Evolutionary conservation across 2,329 filamentous ascomycete genomes (phyloP).

Genomic region (Neopestalotiopsis sp.): DNA sequence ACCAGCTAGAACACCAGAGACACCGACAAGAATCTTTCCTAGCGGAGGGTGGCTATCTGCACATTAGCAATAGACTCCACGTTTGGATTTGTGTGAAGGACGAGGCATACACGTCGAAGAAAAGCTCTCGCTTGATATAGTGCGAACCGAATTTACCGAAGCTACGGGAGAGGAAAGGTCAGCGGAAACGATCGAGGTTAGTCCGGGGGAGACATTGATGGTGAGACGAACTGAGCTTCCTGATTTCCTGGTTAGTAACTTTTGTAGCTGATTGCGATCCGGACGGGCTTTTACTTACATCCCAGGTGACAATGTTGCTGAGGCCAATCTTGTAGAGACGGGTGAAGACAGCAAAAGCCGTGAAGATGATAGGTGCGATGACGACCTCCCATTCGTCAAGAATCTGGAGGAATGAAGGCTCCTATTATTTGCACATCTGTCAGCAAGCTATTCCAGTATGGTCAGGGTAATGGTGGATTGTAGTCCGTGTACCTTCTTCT

Average conservation of each 20-base stretch:
- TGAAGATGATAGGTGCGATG: conserved; percentile 66
- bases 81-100: not conserved
- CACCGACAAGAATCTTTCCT: conserved; percentile 96
- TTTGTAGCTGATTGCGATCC: not conserved
- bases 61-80: conserved; percentile 25
- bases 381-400: conserved; percentile 69
- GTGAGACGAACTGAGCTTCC: conserved; percentile 62
- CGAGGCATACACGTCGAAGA: conserved; percentile 73
- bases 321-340: conserved; percentile 73
- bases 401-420: conserved; percentile 63
- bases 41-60: conserved; percentile 72
- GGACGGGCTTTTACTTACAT: conserved; percentile 40
- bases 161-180: conserved; percentile 47
- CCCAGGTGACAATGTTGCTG: conserved; percentile 70
- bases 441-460: conserved; percentile 9
- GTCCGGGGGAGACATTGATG: conserved; percentile 3
- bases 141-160: conserved; percentile 99
- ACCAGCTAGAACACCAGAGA: conserved; percentile 93
- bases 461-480: not conserved
- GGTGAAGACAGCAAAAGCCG: conserved; percentile 67
- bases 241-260: conserved; percentile 18
- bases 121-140: conserved; percentile 99
- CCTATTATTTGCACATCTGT: conserved; percentile 32
- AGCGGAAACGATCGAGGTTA: conserved; percentile 27
- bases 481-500: conserved; percentile 54